Conservation (phyloP, 2,329 filamentous ascomycete genomes). For the Emmonsiellopsis sp. region DNA sequence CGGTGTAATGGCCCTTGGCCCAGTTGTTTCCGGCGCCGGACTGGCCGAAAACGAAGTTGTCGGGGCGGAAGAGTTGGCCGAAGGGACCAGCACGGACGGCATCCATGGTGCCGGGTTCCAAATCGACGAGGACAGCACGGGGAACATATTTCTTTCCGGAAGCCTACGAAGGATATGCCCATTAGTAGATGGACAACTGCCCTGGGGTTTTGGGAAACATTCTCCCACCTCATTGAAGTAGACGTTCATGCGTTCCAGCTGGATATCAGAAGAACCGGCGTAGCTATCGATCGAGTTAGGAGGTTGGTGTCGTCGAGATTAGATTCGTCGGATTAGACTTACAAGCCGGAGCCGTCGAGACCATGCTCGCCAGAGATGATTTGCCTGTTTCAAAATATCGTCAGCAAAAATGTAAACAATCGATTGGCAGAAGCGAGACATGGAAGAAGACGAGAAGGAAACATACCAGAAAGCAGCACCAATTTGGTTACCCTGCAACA, state of each 20-base stretch:
- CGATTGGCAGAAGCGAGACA: background rate
- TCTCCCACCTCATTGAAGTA: slow-evolving; percentile 84
- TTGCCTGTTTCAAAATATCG: slow-evolving; percentile 46
- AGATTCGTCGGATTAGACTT: slow-evolving; percentile 38
- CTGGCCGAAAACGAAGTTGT: slow-evolving; percentile 99
- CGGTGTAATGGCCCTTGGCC: slow-evolving; percentile 99
- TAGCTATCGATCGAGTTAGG: slow-evolving; percentile 52
- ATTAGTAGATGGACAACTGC: background rate
- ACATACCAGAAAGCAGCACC: slow-evolving; percentile 98
- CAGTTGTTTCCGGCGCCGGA: slow-evolving; percentile 99
- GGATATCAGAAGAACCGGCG: slow-evolving; percentile 96
- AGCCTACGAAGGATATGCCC: slow-evolving; percentile 47
- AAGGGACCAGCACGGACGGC: slow-evolving; percentile 97
- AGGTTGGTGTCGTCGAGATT: background rate
- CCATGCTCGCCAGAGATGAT: slow-evolving; percentile 86
- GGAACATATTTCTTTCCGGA: slow-evolving; percentile 99
- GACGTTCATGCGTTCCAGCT: slow-evolving; percentile 99
- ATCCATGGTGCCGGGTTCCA: slow-evolving; percentile 99
- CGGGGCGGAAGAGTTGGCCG: slow-evolving; percentile 97
- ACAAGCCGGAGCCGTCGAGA: slow-evolving; percentile 94
- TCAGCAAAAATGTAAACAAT: slow-evolving; percentile 29
- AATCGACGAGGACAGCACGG: slow-evolving; percentile 96
- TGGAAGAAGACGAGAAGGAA: slow-evolving; percentile 3
- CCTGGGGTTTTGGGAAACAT: slow-evolving; percentile 8
- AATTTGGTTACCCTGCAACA: slow-evolving; percentile 92